Conservation (phyloP, 192 early-diverging fungal genomes). For the Dissophora ornata region DNA sequence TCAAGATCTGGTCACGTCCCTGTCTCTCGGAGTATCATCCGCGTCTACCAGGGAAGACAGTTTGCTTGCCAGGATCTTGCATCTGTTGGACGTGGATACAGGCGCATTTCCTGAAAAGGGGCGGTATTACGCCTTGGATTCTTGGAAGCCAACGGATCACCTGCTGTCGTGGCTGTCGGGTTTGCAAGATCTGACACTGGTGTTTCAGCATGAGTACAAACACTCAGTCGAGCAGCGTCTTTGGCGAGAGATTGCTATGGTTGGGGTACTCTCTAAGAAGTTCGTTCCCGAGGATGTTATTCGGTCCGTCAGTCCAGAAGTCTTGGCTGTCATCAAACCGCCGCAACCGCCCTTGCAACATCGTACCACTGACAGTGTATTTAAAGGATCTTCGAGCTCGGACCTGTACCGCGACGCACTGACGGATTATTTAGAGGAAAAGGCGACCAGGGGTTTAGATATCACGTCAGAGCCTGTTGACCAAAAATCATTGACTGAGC, state of each 20-base stretch:
- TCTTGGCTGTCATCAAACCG: neutral
- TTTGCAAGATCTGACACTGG: neutral
- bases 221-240: conserved; percentile 6
- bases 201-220: neutral
- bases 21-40: neutral
- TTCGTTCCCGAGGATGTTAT: conserved; percentile 19
- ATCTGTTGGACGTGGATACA: conserved; percentile 6
- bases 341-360: neutral
- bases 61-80: conserved; percentile 9
- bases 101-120: conserved; percentile 7
- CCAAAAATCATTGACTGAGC: neutral
- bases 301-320: conserved; percentile 10
- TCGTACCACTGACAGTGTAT: neutral
- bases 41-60: neutral
- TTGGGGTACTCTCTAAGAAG: conserved; percentile 16
- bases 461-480: too few relatives aligned
- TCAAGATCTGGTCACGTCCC: conserved; percentile 10
- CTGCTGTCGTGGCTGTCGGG: conserved; percentile 19
- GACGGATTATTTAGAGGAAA: conserved; percentile 21
- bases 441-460: neutral
- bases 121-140: conserved; percentile 15
- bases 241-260: conserved; percentile 43
- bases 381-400: neutral
- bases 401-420: conserved; percentile 14
- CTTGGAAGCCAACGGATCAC: conserved; percentile 8